Evolutionary conservation across 495 filamentous ascomycete species (phyloP), one percentile per base, ranked within the genome.

Genomic region (Penicillium chermesinum): DNA sequence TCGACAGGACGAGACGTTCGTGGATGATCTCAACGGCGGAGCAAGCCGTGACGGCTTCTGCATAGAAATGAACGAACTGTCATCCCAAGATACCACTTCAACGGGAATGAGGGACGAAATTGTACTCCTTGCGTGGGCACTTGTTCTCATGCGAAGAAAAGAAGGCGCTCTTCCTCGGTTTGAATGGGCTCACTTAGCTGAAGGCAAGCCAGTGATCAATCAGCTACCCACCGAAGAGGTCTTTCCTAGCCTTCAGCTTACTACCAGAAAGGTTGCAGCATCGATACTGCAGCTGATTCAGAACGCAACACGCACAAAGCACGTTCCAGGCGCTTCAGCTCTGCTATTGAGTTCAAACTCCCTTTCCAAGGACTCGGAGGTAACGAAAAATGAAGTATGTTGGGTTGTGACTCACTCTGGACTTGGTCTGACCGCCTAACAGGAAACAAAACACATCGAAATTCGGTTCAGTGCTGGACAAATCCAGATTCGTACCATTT

Each of bases 81-180:
- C 46, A 13, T 42, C 60, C 15, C 18, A 52, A 7, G 30, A 13
- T 1, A 30, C 37, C 8, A 52, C 43, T 22, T 41, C 46, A 13
- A 67, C 63, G 4, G 55, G 62, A 41, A 59, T 70, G 59, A 66
- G 42, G 17, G 67, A 73, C 16, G 67, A 72, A n/a, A 27, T 68
- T 8, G 18, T 74, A 32, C 57, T 76, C 1, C 30, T 70, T 13
- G 64, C 73, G n/a, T 76, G 73, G 73, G 57, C 72, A 4, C 55
- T 74, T 15, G 58, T 67, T 22, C 65, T 76, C 15, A 38, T 73
- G 49, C 57, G 58, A 5, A 67, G 63, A 2, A 54, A 50, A 7
- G 72, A 76, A 59, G 67, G 69, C 18, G 58, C 50, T 18, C 61
- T 66, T n/a, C 25, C 60, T 15, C 39, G 32, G 12, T 74, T 52